phyloP scores from a whole-genome alignment of 495 filamentous ascomycete species.

The Wilcoxina mikolae region DNA sequence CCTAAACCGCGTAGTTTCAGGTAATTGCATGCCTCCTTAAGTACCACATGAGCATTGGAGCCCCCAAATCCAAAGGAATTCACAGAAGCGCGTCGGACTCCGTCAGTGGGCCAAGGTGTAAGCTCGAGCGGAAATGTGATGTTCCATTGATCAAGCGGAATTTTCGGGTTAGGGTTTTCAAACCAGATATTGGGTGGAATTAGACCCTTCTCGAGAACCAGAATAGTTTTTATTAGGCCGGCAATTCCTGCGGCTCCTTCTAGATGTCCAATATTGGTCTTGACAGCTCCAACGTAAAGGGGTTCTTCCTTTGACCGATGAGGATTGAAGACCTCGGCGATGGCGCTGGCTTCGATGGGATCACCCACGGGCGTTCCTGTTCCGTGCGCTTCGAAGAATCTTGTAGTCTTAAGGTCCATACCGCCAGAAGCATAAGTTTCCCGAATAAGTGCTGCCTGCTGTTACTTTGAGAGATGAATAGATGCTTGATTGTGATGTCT shows the following conservation, averaged over 20 bases:
- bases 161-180: background rate
- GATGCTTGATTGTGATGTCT: too few relatives aligned
- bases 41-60: constrained; percentile 44
- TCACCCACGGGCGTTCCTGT: constrained; percentile 40
- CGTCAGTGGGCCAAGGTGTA: constrained; percentile 33
- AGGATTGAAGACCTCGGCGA: constrained; percentile 22
- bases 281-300: background rate
- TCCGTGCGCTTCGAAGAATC: constrained; percentile 38
- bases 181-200: constrained; percentile 43
- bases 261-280: constrained; percentile 38
- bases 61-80: constrained; percentile 54
- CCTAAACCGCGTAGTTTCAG: background rate
- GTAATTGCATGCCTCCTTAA: constrained; percentile 33
- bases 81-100: constrained; percentile 42
- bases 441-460: constrained; percentile 19
- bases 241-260: constrained; percentile 48
- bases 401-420: constrained; percentile 29
- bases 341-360: constrained; percentile 33
- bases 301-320: background rate
- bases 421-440: constrained; percentile 30
- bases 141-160: background rate
- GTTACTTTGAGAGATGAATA: background rate
- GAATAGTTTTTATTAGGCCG: constrained; percentile 41
- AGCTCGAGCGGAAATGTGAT: background rate
- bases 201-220: constrained; percentile 37